phyloP scores from a whole-genome alignment of 2,329 filamentous ascomycete genomes.

The Aspergillus glaucus region DNA sequence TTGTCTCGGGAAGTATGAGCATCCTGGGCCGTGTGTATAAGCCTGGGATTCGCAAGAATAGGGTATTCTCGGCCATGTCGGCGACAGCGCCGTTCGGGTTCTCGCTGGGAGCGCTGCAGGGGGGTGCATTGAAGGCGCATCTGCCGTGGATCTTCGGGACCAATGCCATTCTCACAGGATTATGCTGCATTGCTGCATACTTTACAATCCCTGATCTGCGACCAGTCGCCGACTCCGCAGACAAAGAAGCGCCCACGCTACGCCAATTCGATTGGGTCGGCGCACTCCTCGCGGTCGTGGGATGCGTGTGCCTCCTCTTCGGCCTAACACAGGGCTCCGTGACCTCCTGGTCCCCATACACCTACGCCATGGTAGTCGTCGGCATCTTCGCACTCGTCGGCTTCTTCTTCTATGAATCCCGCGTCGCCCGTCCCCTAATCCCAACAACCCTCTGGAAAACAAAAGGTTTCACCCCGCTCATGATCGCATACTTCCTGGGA shows the following conservation, averaged over 20 bases:
- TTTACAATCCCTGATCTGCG: constrained; percentile 35
- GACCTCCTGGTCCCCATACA: constrained; percentile 46
- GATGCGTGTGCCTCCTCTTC: constrained; percentile 51
- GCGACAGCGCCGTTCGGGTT: constrained; percentile 43
- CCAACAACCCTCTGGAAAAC: constrained; percentile 40
- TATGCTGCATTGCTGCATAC: constrained; percentile 33
- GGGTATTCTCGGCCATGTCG: constrained; percentile 46
- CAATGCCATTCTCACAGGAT: constrained; percentile 35
- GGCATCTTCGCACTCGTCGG: constrained; percentile 41
- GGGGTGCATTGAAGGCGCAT: constrained; percentile 34
- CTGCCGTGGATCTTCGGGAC: constrained; percentile 41
- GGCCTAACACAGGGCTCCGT: constrained; percentile 50
- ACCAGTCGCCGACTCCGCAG: constrained; percentile 22
- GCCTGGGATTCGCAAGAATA: constrained; percentile 41
- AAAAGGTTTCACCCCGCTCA: constrained; percentile 38
- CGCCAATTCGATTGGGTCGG: constrained; percentile 36
- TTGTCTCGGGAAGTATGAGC: constrained; percentile 45
- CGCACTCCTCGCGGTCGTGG: constrained; percentile 42
- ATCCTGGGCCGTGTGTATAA: constrained; percentile 43
- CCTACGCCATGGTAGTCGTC: constrained; percentile 42
- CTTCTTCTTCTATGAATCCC: constrained; percentile 44
- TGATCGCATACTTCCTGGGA: constrained; percentile 41
- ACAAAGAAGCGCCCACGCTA: constrained; percentile 23
- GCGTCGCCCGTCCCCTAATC: constrained; percentile 40
- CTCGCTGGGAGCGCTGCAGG: constrained; percentile 39